Evolutionary conservation across 768 basidiomycete species (phyloP).

Genomic region (Butyriboletus loyo): DNA sequence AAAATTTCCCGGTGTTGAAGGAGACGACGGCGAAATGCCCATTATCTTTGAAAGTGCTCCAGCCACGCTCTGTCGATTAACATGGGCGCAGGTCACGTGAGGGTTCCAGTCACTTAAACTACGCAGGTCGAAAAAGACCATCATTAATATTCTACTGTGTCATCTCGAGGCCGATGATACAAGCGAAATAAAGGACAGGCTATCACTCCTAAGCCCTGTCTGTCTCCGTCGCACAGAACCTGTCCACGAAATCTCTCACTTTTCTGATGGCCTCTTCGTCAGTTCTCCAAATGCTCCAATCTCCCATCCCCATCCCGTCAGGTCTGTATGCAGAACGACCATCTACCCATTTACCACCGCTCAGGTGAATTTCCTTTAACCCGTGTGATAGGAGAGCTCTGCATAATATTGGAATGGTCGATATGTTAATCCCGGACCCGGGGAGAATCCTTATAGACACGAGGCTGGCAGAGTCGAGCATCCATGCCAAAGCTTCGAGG

Average conservation of each 20-base stretch:
- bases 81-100: slow-evolving; percentile 30
- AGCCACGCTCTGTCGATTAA: slow-evolving; percentile 19
- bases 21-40: slow-evolving; percentile 28
- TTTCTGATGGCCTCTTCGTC: slow-evolving; percentile 47
- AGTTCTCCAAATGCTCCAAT: slow-evolving; percentile 72
- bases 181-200: background rate
- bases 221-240: background rate
- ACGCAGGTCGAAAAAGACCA: too few relatives aligned
- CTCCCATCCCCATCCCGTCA: slow-evolving; percentile 69
- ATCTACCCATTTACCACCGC: slow-evolving; percentile 63
- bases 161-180: background rate
- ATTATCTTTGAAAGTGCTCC: slow-evolving; percentile 33
- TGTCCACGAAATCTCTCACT: slow-evolving; percentile 50
- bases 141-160: too few relatives aligned
- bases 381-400: slow-evolving; percentile 51
- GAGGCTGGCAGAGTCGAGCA: slow-evolving; percentile 32
- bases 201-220: background rate
- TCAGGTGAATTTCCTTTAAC: slow-evolving; percentile 69
- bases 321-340: slow-evolving; percentile 50
- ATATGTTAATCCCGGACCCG: slow-evolving; percentile 70
- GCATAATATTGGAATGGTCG: slow-evolving; percentile 51
- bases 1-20: slow-evolving; percentile 26
- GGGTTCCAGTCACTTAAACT: background rate
- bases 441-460: slow-evolving; percentile 49
- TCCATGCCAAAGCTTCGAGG: slow-evolving; percentile 38